phyloP scores from a whole-genome alignment of 371 early-diverging fungal species.

The Mucor piriformis region DNA sequence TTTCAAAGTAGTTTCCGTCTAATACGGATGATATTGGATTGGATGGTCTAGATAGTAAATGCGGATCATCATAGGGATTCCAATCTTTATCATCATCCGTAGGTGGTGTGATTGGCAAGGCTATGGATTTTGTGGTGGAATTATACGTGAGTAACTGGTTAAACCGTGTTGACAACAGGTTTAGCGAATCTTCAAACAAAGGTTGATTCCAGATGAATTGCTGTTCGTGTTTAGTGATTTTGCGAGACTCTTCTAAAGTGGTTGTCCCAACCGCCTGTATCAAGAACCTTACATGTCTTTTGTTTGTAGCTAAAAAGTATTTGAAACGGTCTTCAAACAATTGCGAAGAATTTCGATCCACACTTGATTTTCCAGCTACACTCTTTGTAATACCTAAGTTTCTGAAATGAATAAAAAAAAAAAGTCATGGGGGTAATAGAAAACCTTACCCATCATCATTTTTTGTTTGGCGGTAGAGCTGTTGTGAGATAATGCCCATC shows the following conservation, averaged over 20 bases:
- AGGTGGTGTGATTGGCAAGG: slow-evolving; percentile 5
- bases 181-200: not conserved
- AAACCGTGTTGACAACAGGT: slow-evolving; percentile 5
- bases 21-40: slow-evolving; percentile 21
- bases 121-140: not conserved
- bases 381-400: slow-evolving; percentile 39
- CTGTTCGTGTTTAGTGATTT: not conserved
- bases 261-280: slow-evolving; percentile 35
- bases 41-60: slow-evolving; percentile 3
- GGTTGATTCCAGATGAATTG: slow-evolving; percentile 1
- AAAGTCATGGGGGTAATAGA: not conserved
- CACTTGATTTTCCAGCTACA: slow-evolving; percentile 34
- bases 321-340: slow-evolving; percentile 48
- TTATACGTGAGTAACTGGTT: not conserved
- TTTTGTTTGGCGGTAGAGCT: slow-evolving; percentile 33
- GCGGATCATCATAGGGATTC: slow-evolving; percentile 3
- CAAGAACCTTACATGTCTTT: slow-evolving; percentile 35
- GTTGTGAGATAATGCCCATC: slow-evolving; percentile 49
- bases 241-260: slow-evolving; percentile 12
- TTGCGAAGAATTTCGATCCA: slow-evolving; percentile 26
- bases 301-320: slow-evolving; percentile 46
- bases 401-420: not conserved
- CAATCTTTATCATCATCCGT: slow-evolving; percentile 1
- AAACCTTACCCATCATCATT: slow-evolving; percentile 38
- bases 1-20: not conserved